Evolutionary conservation across 2,329 filamentous ascomycete genomes (phyloP).

Genomic region (Coniochaeta prunicola): DNA sequence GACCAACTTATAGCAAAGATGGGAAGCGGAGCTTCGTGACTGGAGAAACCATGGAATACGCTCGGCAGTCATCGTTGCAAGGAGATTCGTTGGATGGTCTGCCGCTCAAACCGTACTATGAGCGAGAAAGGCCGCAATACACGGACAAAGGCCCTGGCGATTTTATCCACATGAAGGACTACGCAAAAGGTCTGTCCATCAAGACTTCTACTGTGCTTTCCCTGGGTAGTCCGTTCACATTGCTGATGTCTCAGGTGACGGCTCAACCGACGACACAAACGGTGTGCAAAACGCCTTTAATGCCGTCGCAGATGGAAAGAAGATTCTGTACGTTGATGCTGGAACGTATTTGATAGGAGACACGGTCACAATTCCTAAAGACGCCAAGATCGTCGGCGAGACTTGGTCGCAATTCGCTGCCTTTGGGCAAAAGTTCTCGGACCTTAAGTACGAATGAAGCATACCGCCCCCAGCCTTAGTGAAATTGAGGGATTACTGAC

Average conservation of each 20-base stretch:
- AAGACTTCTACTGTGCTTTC: neutral
- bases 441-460: neutral
- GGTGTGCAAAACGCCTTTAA: constrained; percentile 4
- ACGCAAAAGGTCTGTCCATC: neutral
- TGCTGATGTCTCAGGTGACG: constrained; percentile 5
- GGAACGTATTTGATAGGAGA: constrained; percentile 1
- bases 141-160: constrained; percentile 1
- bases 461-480: neutral
- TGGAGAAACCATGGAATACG: neutral
- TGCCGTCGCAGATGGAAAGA: neutral
- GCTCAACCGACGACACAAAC: constrained; percentile 7
- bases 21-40: neutral
- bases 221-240: neutral
- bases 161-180: constrained; percentile 9
- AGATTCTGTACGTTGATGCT: constrained; percentile 1
- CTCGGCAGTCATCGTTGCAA: neutral
- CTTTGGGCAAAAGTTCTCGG: constrained; percentile 8
- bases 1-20: neutral
- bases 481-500: neutral
- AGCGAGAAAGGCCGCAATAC: constrained; percentile 8
- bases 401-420: constrained; percentile 21
- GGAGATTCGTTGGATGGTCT: neutral
- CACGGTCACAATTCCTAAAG: constrained; percentile 20
- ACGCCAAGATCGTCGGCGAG: constrained; percentile 28
- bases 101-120: constrained; percentile 4